These are phyloP conservation scores for Cladophialophora exuberans DNA, from an alignment of 2,329 filamentous ascomycete species.

Conservation along the genomic window DNA sequence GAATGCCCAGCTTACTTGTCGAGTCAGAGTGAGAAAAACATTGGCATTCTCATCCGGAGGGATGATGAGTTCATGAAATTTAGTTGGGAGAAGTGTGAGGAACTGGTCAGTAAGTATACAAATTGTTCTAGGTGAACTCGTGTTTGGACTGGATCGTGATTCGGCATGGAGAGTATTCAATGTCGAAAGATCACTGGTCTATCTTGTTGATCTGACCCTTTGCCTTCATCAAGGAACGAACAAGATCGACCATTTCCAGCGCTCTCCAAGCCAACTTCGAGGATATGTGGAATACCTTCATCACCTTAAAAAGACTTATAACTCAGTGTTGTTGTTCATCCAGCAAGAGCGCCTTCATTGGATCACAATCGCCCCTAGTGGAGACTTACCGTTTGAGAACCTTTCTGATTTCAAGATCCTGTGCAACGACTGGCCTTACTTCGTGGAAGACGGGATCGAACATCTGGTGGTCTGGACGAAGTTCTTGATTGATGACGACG, in stretches of 20 bases:
- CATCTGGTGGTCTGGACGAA: conserved; percentile 95
- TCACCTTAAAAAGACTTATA: conserved; percentile 66
- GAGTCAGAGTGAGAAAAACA: conserved; percentile 68
- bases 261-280: conserved; percentile 76
- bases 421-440: conserved; percentile 94
- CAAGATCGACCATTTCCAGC: conserved; percentile 74
- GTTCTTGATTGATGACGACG: conserved; percentile 74
- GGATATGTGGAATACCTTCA: conserved; percentile 73
- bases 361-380: conserved; percentile 52
- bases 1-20: conserved; percentile 74
- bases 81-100: conserved; percentile 70
- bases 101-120: conserved; percentile 57
- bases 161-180: no score
- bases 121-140: background rate
- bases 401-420: conserved; percentile 65
- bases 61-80: conserved; percentile 67
- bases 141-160: no score
- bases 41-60: conserved; percentile 68
- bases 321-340: conserved; percentile 78
- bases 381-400: conserved; percentile 47
- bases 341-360: conserved; percentile 71
- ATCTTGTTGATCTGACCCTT: background rate
- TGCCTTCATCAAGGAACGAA: conserved; percentile 56
- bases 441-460: conserved; percentile 73
- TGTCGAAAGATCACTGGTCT: no score